Evolutionary conservation across 352 stramenopile species (phyloP).

Genomic region (Pythium sp.): DNA sequence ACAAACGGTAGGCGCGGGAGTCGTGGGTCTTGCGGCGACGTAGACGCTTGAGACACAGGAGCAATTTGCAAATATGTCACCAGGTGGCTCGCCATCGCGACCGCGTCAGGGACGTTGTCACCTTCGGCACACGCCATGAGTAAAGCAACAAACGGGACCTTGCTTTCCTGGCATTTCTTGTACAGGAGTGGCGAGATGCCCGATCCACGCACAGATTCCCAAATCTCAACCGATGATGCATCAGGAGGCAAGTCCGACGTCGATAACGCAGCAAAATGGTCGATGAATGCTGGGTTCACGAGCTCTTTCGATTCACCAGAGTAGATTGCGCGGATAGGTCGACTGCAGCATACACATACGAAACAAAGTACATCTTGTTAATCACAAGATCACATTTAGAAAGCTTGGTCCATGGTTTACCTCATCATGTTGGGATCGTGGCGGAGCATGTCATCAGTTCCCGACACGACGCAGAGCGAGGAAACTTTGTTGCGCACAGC

Average conservation of each 20-base stretch:
- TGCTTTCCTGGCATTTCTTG: constrained; percentile 27
- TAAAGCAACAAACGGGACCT: constrained; percentile 49
- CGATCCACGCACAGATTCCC: constrained; percentile 49
- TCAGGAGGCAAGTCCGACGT: neutral
- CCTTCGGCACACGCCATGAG: constrained; percentile 74
- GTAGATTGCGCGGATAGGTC: constrained; percentile 56
- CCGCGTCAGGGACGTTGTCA: constrained; percentile 76
- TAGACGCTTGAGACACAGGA: constrained; percentile 1
- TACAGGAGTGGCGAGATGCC: constrained; percentile 59
- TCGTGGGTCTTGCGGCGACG: constrained; percentile 3
- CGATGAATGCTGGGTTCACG: constrained; percentile 35
- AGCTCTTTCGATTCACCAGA: constrained; percentile 25
- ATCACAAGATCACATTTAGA: neutral
- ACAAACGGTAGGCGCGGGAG: constrained; percentile 30
- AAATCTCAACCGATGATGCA: constrained; percentile 11
- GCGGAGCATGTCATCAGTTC: constrained; percentile 79
- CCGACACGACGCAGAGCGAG: constrained; percentile 54
- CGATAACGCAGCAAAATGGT: constrained; percentile 34
- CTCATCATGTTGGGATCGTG: constrained; percentile 74
- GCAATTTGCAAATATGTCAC: constrained; percentile 36
- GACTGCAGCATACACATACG: constrained; percentile 23
- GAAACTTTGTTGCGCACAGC: constrained; percentile 35
- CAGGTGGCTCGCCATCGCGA: constrained; percentile 50
- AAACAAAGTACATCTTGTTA: neutral
- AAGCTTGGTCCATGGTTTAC: constrained; percentile 9